These are phyloP conservation scores for Kazachstania taianensis DNA, from an alignment of 805 yeast genomes.

Conservation along the genomic window DNA sequence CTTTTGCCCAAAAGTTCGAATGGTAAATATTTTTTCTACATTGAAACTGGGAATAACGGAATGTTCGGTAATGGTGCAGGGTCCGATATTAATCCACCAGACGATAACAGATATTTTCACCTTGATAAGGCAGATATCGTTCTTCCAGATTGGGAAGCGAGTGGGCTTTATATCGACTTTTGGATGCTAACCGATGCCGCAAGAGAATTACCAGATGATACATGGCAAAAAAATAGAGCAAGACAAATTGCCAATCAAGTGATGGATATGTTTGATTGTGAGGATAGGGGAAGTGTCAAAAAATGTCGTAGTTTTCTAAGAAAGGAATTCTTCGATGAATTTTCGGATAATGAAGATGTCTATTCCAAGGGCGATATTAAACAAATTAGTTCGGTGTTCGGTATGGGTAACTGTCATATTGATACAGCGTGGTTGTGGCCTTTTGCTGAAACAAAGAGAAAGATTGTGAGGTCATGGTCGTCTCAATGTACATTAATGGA, in stretches of 20 bases:
- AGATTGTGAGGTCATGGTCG: conserved; percentile 91
- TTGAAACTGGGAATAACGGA: conserved; percentile 89
- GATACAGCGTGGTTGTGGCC: conserved; percentile 99
- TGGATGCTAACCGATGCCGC: conserved; percentile 89
- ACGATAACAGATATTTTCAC: conserved; percentile 60
- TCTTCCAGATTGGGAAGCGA: conserved; percentile 70
- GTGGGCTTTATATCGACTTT: conserved; percentile 69
- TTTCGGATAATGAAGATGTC: conserved; percentile 57
- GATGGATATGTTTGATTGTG: conserved; percentile 73
- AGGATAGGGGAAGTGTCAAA: conserved; percentile 45
- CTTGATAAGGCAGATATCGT: conserved; percentile 66
- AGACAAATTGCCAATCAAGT: conserved; percentile 69
- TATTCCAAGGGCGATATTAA: conserved; percentile 34
- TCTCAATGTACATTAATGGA: conserved; percentile 80
- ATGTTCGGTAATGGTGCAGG: conserved; percentile 76
- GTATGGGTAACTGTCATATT: conserved; percentile 90
- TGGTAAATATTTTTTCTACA: conserved; percentile 53
- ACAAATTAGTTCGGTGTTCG: conserved; percentile 52
- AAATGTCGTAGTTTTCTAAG: conserved; percentile 59
- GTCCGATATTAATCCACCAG: conserved; percentile 55
- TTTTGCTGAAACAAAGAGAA: conserved; percentile 91
- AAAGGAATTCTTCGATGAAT: conserved; percentile 49
- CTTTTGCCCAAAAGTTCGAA: conserved; percentile 47
- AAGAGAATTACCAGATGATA: conserved; percentile 63
- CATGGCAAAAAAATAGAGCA: conserved; percentile 80